Conservation (phyloP, 129 eudicot species). For the Tagetes erecta region DNA sequence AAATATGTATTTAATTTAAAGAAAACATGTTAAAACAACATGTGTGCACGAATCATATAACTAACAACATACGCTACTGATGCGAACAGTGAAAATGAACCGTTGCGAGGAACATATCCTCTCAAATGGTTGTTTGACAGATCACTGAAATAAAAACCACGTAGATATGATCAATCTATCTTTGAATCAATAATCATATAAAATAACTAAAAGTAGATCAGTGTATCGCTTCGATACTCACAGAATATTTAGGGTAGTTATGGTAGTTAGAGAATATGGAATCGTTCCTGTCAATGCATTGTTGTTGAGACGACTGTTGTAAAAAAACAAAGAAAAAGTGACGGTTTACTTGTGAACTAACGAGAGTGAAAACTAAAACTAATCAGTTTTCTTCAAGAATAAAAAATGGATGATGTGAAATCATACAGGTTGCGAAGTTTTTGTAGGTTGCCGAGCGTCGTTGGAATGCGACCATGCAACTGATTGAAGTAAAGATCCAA, state of each 20-base stretch:
- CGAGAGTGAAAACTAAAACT: no score
- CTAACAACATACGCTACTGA: slow-evolving; percentile 37
- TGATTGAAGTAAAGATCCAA: slow-evolving; percentile 83
- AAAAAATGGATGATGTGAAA: no score
- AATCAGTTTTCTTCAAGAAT: no score
- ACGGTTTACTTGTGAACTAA: no score
- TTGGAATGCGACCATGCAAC: slow-evolving; percentile 83
- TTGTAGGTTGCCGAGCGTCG: slow-evolving; percentile 64
- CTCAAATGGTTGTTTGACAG: slow-evolving; percentile 34
- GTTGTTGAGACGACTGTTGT: slow-evolving; percentile 84
- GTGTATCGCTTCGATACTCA: slow-evolving; percentile 30
- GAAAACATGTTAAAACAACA: no score
- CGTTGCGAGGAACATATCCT: slow-evolving; percentile 48
- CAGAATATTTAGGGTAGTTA: slow-evolving; percentile 68
- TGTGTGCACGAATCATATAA: background rate
- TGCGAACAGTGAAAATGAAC: slow-evolving; percentile 63
- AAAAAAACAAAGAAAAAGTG: slow-evolving; percentile 17
- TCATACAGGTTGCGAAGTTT: slow-evolving; percentile 40
- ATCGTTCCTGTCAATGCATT: slow-evolving; percentile 71
- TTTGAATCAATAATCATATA: background rate
- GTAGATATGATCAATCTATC: background rate
- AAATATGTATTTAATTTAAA: no score
- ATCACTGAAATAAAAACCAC: slow-evolving; percentile 52
- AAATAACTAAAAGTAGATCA: background rate
- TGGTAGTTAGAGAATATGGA: slow-evolving; percentile 63